phyloP scores from a whole-genome alignment of 2,329 filamentous ascomycete genomes.

The Aureobasidium uvarum region DNA sequence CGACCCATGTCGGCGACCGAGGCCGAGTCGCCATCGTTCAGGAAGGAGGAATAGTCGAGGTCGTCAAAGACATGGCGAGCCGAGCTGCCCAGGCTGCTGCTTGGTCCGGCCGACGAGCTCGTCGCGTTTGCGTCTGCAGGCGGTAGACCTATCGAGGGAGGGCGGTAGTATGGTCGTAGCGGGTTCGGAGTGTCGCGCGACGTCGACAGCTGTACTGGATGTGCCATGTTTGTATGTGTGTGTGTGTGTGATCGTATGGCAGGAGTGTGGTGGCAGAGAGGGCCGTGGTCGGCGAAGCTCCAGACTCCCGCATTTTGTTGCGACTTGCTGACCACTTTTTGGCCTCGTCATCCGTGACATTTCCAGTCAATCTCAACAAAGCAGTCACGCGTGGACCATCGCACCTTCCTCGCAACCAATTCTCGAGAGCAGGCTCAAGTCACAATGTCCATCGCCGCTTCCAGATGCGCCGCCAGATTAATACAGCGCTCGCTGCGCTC shows the following conservation, averaged over 20 bases:
- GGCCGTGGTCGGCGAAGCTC: constrained; percentile 12
- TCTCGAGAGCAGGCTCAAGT: no score
- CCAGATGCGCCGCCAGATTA: constrained; percentile 7
- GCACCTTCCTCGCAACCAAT: no score
- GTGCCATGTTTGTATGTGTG: constrained; percentile 27
- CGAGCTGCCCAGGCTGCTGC: constrained; percentile 56
- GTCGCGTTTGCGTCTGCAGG: constrained; percentile 41
- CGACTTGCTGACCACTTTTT: constrained; percentile 17
- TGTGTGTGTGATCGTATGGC: neutral
- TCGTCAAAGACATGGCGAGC: constrained; percentile 86
- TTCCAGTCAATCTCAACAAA: neutral
- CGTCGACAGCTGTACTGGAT: constrained; percentile 42
- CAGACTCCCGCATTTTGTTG: neutral
- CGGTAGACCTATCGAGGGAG: constrained; percentile 63
- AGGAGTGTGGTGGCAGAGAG: neutral
- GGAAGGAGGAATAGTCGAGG: constrained; percentile 86
- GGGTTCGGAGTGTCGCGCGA: constrained; percentile 58
- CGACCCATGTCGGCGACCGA: constrained; percentile 71
- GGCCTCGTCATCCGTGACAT: neutral
- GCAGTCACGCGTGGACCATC: neutral
- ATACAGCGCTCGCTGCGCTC: constrained; percentile 19
- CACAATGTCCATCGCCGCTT: constrained; percentile 19
- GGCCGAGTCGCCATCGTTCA: constrained; percentile 67
- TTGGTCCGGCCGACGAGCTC: constrained; percentile 39
- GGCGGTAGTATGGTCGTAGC: constrained; percentile 68